These are phyloP conservation scores for Backusella macrospora DNA, from an alignment of 192 early-diverging fungal species.

Conservation along the genomic window DNA sequence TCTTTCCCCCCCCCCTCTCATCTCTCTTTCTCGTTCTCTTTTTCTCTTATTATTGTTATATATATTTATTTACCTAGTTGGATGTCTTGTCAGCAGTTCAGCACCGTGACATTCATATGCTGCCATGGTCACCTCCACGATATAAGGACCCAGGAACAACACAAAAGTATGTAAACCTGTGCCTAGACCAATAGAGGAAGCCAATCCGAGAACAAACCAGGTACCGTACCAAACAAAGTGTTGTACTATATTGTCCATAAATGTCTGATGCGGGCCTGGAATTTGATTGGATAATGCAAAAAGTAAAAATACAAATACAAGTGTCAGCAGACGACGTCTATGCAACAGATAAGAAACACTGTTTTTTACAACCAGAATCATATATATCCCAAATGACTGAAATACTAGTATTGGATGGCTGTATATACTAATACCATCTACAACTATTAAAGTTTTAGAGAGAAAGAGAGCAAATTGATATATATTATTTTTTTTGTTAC, in stretches of 20 bases:
- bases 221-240: conserved; percentile 83
- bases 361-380: not conserved
- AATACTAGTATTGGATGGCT: not conserved
- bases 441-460: not conserved
- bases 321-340: conserved; percentile 1
- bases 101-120: conserved; percentile 81
- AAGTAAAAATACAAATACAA: not conserved
- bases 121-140: conserved; percentile 86
- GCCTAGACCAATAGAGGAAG: conserved; percentile 91
- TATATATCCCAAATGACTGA: not conserved
- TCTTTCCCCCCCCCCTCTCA: not conserved
- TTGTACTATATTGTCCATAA: conserved; percentile 47
- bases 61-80: conserved; percentile 51
- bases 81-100: conserved; percentile 73
- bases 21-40: too few relatives aligned
- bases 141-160: conserved; percentile 90
- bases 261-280: not conserved
- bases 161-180: conserved; percentile 96
- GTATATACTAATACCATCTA: not conserved
- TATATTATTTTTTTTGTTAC: not conserved
- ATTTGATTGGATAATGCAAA: conserved; percentile 8
- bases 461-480: not conserved
- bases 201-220: conserved; percentile 85
- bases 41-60: not conserved
- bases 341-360: not conserved